Base-by-base conservation (phyloP, 2,329 filamentous ascomycete species). In the Pyrenochaeta sp. region DNA sequence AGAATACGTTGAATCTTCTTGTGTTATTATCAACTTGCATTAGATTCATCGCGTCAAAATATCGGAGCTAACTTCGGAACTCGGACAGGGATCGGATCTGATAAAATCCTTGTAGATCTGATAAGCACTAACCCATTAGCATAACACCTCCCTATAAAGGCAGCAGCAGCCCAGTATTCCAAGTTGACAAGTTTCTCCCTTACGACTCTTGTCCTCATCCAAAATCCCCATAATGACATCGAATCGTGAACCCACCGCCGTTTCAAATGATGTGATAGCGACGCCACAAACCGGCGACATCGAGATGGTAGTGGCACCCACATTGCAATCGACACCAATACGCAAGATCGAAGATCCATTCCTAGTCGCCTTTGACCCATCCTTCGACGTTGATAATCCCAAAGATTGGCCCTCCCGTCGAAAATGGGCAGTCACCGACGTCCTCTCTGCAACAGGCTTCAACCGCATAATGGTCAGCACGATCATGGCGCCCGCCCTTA, bases 391-490 rank as follows among this genome's bases (percentile, higher is more conserved):
- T 2, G 50, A 39, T 1, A 72, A 71, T 27, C 68, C 69, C 13
- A 65, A 63, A 37, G 58, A 72, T 52, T 72, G 69, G 69, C 52
- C 61, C 3, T 24, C 43, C 1, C 45, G 62, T 28, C 40, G 54
- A 6, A 69, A 69, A 54, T 70, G 68, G 68, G 45, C 61, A 1
- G 60, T 68, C 6, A 70, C 68, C 0, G 65, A 67, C 25, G 59
- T 68, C 7, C 59, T 69, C 13, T 69, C 68, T 3, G 68, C 64
- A 2, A 69, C 66, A 9, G 67, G 62, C 22, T 72, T 72, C 56
- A 68, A 66, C 36, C 67, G 70, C 36, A 72, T 71, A 48, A 72
- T 72, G 70, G 70, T 72, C 5, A 66, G 62, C 13, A 72, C 70
- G 22, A 73, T 72, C 54, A 73, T 73, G 69, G 72, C 72, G 10